These are phyloP conservation scores for Fusarium incarnatum DNA, from an alignment of 2,329 filamentous ascomycete species.

Conservation along the genomic window DNA sequence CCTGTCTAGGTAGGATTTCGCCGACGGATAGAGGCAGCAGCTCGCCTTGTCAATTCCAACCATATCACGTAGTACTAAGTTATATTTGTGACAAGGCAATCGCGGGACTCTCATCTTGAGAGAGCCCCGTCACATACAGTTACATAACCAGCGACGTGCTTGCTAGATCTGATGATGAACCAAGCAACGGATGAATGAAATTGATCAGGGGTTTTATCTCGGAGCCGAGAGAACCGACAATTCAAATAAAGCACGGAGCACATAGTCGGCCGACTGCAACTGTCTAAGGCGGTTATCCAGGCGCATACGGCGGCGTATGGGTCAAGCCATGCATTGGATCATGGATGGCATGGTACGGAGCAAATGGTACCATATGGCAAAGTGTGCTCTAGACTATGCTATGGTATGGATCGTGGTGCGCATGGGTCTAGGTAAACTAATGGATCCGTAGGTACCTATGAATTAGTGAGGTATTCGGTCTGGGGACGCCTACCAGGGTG, in stretches of 20 bases:
- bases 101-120: constrained; percentile 2
- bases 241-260: constrained; percentile 30
- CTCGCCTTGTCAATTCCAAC: constrained; percentile 13
- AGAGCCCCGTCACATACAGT: not conserved
- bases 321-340: not conserved
- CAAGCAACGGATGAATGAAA: constrained; percentile 8
- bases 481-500: constrained; percentile 31
- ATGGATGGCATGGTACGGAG: constrained; percentile 21
- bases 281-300: constrained; percentile 16
- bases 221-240: constrained; percentile 42
- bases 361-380: constrained; percentile 23
- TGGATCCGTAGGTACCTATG: not conserved
- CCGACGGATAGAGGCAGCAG: constrained; percentile 18
- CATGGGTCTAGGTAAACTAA: not conserved
- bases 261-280: constrained; percentile 40
- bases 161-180: constrained; percentile 4
- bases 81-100: constrained; percentile 8
- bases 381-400: not conserved
- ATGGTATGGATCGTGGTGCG: not conserved
- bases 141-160: constrained; percentile 6
- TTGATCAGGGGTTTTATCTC: constrained; percentile 10
- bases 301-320: constrained; percentile 34
- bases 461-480: constrained; percentile 20
- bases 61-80: constrained; percentile 13
- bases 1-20: constrained; percentile 34